Evolutionary conservation across 2,329 filamentous ascomycete species (phyloP), one percentile per base, ranked within the genome.

Genomic region (Falciphora oryzae): DNA sequence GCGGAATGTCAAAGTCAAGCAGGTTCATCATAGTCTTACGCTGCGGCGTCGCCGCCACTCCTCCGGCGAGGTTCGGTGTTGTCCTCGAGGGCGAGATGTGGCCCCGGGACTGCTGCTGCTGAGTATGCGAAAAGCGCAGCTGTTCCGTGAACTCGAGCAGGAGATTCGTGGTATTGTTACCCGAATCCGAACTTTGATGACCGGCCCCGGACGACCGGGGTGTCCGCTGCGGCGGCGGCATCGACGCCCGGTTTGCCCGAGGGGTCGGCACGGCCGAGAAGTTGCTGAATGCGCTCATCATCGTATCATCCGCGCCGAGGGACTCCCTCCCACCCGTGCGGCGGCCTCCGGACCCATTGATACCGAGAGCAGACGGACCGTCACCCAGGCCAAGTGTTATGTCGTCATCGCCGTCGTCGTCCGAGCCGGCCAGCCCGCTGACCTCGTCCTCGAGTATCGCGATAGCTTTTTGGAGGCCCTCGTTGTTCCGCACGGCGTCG

Each of bases 1-100:
- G 92, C n/a, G 93, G 93, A 13, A 98, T 90, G 71, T 98, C 95
- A 73, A 96, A 95, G 76, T 96, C 92, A 60, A 96, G 85, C 58
- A 95, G 83, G 71, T 89, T 91, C 44, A 87, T 82, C 69, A 91
- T 68, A 66, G 68, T 87, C 59, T 76, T 78, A 27, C 79, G 80
- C 63, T 79, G 77, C 3, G 85, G 84, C 0, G 85, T 75, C 18
- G 72, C 69, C 7, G 72, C 65, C 3, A 64, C 64, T 5, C 32
- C 57, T n/a, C 28, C 27, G 59, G 44, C 29, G 13, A 56, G 29
- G 64, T 71, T 72, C 13, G 73, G 69, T 28, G 70, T 73, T 7
- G 73, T 71, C 68, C 77, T 80, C 56, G 72, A 67, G 0, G 80
- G 79, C 31, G 79, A 79, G 25, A 68, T 64, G 28, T 65, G 65